Evolutionary conservation across 257 asterid genomes (phyloP).

Genomic region (Petunia axillaris): DNA sequence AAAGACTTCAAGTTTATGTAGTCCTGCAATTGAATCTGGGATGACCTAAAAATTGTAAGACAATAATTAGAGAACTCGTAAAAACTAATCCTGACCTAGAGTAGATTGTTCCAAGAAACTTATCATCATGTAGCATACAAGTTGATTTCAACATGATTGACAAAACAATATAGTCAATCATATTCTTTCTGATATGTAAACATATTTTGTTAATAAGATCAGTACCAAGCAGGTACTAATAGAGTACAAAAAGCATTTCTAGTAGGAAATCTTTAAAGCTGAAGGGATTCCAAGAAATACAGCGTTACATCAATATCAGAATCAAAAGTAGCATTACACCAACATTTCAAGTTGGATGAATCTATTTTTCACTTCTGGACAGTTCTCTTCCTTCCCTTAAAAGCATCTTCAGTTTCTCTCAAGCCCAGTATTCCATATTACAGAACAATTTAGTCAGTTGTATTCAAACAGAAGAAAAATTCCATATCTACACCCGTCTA

Average conservation of each 20-base stretch:
- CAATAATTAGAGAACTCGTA: neutral
- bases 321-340: neutral
- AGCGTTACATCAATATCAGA: neutral
- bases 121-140: too few species aligned
- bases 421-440: neutral
- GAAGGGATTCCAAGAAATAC: neutral
- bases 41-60: slow-evolving; percentile 41
- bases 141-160: too few species aligned
- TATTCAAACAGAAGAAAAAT: too few species aligned
- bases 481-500: too few species aligned
- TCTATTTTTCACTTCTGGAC: neutral
- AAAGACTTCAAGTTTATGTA: slow-evolving; percentile 60
- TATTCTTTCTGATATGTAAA: too few species aligned
- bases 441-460: too few species aligned
- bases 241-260: neutral
- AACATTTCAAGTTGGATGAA: neutral
- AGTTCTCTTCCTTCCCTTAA: neutral
- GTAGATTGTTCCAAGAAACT: slow-evolving; percentile 33
- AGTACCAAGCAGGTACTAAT: neutral
- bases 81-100: slow-evolving; percentile 39
- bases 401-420: neutral
- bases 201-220: neutral
- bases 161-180: too few species aligned
- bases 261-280: neutral
- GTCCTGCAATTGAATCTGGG: slow-evolving; percentile 65